Evolutionary conservation across 139 green algal genomes (phyloP).

Genomic region (Trebouxia sp.): DNA sequence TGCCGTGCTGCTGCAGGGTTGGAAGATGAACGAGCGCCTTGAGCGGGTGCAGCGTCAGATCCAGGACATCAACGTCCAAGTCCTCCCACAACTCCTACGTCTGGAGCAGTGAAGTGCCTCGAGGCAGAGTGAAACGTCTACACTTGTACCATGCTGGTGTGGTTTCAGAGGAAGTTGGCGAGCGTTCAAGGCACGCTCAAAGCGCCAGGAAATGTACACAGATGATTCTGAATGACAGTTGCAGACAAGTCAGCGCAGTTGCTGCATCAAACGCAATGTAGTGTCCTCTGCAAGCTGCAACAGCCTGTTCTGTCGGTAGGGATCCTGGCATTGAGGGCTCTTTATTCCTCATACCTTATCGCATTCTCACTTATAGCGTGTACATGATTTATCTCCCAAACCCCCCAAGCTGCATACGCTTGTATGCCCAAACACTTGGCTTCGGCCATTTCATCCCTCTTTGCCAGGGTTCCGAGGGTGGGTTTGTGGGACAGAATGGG

Average conservation of each 20-base stretch:
- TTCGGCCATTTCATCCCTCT: background rate
- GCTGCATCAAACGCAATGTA: background rate
- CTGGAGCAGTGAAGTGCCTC: background rate
- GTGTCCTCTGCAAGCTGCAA: background rate
- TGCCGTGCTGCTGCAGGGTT: background rate
- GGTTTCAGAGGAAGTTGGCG: background rate
- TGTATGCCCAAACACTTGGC: background rate
- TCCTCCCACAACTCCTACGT: background rate
- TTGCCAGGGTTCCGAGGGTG: conserved; percentile 12
- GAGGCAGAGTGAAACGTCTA: background rate
- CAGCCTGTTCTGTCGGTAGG: conserved; percentile 7
- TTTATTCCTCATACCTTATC: background rate
- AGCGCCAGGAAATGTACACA: too few species aligned
- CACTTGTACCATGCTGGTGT: too few species aligned
- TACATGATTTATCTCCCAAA: background rate
- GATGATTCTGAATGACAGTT: too few species aligned
- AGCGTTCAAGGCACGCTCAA: too few species aligned
- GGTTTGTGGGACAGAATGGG: conserved; percentile 10
- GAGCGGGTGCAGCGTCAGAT: background rate
- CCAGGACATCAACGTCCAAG: background rate
- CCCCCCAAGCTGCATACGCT: background rate
- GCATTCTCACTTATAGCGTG: background rate
- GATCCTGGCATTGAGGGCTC: background rate
- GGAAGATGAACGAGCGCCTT: background rate
- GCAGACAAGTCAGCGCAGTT: too few species aligned